Percentiles rank a stretch among this genome's conserved stretches.
Conservation (phyloP, 306 rosid genomes). For the Aeschynomene evenia region DNA sequence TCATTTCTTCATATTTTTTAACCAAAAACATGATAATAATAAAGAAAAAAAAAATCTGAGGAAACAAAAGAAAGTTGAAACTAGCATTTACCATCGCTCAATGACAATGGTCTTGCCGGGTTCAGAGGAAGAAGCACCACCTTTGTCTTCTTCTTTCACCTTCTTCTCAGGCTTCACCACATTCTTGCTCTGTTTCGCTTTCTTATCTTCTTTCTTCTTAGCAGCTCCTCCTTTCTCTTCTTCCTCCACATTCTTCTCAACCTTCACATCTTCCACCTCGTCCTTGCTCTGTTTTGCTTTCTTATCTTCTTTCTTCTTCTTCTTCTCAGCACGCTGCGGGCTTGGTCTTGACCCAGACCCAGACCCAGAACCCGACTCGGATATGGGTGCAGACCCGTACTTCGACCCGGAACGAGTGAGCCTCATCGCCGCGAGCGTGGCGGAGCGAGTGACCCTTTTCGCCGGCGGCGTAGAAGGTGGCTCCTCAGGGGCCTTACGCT, state of each 20-base stretch:
- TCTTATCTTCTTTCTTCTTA: background rate
- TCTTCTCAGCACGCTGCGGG: background rate
- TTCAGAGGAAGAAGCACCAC: background rate
- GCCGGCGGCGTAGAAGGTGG: background rate
- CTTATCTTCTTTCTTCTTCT: background rate
- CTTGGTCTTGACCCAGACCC: no score
- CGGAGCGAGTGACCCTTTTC: background rate
- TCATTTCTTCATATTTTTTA: no score
- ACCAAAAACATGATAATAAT: background rate
- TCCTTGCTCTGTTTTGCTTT: background rate
- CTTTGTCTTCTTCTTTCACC: background rate
- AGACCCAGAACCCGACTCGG: background rate
- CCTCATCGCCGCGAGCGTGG: background rate
- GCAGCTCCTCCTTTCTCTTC: no score
- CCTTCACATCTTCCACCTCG: no score
- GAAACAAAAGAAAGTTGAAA: background rate
- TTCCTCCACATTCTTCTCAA: no score
- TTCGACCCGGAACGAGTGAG: background rate
- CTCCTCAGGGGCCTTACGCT: background rate
- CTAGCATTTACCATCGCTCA: background rate
- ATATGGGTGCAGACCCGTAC: no score
- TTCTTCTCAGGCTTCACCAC: background rate
- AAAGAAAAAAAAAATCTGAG: background rate
- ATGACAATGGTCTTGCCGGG: conserved; percentile 4
- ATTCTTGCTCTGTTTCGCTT: background rate